phyloP scores from a whole-genome alignment of 768 basidiomycete species.

The Psilocybe azurescens region DNA sequence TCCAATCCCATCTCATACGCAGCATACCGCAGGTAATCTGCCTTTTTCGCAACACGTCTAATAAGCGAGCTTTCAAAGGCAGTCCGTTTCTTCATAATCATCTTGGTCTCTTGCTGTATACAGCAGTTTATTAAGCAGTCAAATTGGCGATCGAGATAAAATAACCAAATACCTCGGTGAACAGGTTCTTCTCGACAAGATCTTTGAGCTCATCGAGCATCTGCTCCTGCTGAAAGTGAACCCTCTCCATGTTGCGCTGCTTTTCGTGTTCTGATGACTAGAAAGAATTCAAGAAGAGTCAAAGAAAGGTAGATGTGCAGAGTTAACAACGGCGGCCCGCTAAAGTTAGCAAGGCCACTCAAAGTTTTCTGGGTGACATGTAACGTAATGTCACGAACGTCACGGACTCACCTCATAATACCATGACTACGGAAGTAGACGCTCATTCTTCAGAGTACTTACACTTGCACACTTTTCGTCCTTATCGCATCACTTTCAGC shows the following conservation, averaged over 20 bases:
- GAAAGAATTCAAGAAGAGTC: neutral
- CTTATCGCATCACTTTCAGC: conserved; percentile 2
- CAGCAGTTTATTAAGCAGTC: conserved; percentile 1
- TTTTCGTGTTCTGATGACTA: neutral
- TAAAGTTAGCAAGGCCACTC: neutral
- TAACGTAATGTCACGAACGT: neutral
- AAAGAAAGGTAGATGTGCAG: neutral
- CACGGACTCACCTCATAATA: neutral
- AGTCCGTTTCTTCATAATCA: conserved; percentile 86
- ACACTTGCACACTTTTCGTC: neutral
- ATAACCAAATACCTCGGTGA: conserved; percentile 65
- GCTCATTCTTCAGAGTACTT: neutral
- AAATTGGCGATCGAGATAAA: neutral
- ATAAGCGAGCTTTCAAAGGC: conserved; percentile 84
- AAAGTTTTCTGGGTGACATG: neutral
- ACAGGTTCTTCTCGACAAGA: conserved; percentile 82
- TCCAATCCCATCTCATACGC: conserved; percentile 92
- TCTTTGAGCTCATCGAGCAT: conserved; percentile 97
- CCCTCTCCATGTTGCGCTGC: conserved; percentile 76
- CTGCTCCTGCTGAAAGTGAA: conserved; percentile 92
- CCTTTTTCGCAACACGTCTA: conserved; percentile 82
- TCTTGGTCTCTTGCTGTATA: conserved; percentile 74
- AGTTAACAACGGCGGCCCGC: conserved; percentile 4
- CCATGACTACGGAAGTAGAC: neutral
- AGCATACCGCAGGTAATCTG: conserved; percentile 90